phyloP scores from a whole-genome alignment of 441 rosid genomes.

The Eruca vesicaria region DNA sequence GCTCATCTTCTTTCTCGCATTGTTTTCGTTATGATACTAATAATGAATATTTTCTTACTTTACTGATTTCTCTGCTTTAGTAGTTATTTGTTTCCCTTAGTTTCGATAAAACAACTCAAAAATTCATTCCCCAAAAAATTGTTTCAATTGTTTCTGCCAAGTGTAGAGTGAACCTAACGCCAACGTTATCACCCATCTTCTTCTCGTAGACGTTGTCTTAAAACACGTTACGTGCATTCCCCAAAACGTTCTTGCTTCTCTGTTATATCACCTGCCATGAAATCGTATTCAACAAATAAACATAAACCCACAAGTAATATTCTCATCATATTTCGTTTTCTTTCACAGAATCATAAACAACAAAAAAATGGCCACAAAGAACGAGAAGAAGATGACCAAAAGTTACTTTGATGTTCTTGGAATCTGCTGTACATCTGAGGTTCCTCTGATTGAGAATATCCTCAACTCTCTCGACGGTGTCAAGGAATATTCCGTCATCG shows the following conservation, averaged over 20 bases:
- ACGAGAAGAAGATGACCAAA: conserved; percentile 48
- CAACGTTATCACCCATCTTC: neutral
- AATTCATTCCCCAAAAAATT: neutral
- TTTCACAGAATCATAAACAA: neutral
- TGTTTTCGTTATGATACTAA: conserved; percentile 8
- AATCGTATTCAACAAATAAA: neutral
- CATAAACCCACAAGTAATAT: neutral
- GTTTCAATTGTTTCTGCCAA: neutral
- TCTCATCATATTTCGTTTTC: neutral
- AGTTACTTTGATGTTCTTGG: conserved; percentile 92
- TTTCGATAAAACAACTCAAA: neutral
- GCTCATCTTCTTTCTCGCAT: conserved; percentile 24
- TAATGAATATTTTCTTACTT: neutral
- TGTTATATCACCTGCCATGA: neutral
- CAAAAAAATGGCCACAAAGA: conserved; percentile 27
- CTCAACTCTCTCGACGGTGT: conserved; percentile 64
- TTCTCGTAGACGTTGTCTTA: neutral
- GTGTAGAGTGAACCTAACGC: conserved; percentile 28
- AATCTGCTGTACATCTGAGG: conserved; percentile 86
- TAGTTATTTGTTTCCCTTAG: neutral
- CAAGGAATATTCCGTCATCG: conserved; percentile 64
- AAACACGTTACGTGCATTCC: conserved; percentile 25
- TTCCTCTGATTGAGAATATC: conserved; percentile 67
- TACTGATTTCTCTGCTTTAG: neutral
- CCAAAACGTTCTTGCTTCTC: neutral